Base-by-base conservation (phyloP, 208 protist species). In the Porcisia hertigi region DNA sequence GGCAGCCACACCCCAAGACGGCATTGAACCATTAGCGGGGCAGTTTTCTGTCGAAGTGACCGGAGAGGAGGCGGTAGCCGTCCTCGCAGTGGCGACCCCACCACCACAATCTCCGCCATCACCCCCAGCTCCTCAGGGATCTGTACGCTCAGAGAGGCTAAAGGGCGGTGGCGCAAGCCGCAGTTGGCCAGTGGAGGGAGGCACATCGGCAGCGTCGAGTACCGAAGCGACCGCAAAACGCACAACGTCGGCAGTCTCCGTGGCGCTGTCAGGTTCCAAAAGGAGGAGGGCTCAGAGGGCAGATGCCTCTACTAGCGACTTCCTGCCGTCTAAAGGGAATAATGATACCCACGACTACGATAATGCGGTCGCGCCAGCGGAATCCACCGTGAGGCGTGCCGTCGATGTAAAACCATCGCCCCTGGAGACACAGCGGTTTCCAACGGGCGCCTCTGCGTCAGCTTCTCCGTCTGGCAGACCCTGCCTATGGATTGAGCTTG, bases 401-500 rank as follows among this genome's bases (percentile, higher is more conserved):
- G 41, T 23, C 63, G 63, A 25, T 67, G 18, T 67, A 30, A 18
- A 67, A 11, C 41, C 41, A 14, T 45, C 70, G 9, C 30, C 25
- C 23, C 23, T 67, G n/a, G 30, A 70, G 53, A 36, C 59, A 55
- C 71, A 69, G 78, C 75, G 66, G 78, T 49, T 1, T 54, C 47
- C 72, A 8, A 59, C 58, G 52, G 14, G 73, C 6, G 25, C 58
- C 3, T 66, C 60, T 39, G 73, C 41, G 1, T 41, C 47, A 52
- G 47, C 36, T 4, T 7, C 54, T 1, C 12, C 16, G 14, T 34
- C 65, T 43, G 41, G 11, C 18, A 18, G 57, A 55, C 53, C 67
- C 6, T 82, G 78, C 59, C 23, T 82, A 54, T 82, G 78, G 78
- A 59, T 82, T 20, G 78, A 82, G 62, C 53, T 82, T 2, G 57